Conservation (phyloP, 2,329 filamentous ascomycete genomes). For the Aspergillus japonicus region DNA sequence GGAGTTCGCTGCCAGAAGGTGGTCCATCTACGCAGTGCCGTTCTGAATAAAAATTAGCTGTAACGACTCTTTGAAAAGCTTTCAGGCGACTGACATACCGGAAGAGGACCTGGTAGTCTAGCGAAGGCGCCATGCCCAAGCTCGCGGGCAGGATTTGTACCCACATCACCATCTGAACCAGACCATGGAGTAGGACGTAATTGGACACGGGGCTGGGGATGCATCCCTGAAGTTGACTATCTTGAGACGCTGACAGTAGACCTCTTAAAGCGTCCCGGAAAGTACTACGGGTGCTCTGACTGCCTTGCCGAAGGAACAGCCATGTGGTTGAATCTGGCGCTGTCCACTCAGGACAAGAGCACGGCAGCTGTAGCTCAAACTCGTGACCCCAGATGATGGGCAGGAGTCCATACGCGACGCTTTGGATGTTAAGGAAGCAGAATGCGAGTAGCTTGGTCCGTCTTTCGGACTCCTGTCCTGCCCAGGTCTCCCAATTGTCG, state of each 20-base stretch:
- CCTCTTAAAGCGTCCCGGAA: not conserved
- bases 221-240: not conserved
- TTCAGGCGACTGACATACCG: not conserved
- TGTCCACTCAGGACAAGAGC: conserved; percentile 9
- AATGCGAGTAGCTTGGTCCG: conserved; percentile 9
- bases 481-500: conserved; percentile 1
- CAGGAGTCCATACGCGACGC: conserved; percentile 2
- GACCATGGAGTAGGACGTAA: conserved; percentile 7
- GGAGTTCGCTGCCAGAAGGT: conserved; percentile 9
- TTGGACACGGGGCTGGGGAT: conserved; percentile 1
- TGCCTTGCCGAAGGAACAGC: conserved; percentile 1
- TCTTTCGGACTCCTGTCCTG: conserved; percentile 5
- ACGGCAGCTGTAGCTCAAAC: conserved; percentile 6
- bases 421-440: conserved; percentile 8
- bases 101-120: not conserved
- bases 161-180: conserved; percentile 6
- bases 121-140: not conserved
- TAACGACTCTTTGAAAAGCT: no score
- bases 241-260: not conserved
- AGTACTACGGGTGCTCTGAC: not conserved
- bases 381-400: conserved; percentile 2
- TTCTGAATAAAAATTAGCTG: not conserved
- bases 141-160: not conserved
- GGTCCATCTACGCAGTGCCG: conserved; percentile 4
- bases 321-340: conserved; percentile 6